Evolutionary conservation across 2,329 filamentous ascomycete genomes (phyloP).

Genomic region (Sporothrix brasiliensis): DNA sequence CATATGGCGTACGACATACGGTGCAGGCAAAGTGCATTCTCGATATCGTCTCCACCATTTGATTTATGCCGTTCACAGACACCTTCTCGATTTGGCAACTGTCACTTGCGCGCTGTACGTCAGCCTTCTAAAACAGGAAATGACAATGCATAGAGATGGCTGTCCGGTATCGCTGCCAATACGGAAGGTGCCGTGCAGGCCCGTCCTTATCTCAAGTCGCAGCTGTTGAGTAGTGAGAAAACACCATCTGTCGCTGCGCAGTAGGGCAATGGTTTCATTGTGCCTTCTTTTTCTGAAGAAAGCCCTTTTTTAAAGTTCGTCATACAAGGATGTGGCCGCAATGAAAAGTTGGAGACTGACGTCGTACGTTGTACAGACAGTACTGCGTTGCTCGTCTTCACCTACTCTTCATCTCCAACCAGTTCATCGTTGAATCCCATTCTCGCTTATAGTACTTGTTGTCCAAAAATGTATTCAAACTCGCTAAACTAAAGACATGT

Average conservation of each 20-base stretch:
- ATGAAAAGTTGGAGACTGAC: too few relatives aligned
- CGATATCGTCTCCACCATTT: neutral
- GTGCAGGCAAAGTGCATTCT: neutral
- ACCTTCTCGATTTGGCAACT: constrained; percentile 18
- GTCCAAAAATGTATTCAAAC: constrained; percentile 10
- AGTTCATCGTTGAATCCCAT: neutral
- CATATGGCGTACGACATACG: too few relatives aligned
- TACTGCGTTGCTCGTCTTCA: too few relatives aligned
- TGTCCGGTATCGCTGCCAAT: neutral
- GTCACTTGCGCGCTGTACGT: neutral
- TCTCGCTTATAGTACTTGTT: neutral
- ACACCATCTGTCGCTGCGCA: too few relatives aligned
- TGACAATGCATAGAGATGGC: too few relatives aligned
- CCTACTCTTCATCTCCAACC: too few relatives aligned
- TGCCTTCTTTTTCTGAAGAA: too few relatives aligned
- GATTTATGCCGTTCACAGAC: neutral
- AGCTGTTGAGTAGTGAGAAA: neutral
- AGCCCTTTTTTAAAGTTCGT: too few relatives aligned
- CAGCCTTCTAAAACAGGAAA: neutral
- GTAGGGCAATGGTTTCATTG: too few relatives aligned
- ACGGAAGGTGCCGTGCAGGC: neutral
- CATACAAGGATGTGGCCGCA: too few relatives aligned
- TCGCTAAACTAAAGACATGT: neutral
- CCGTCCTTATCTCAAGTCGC: neutral
- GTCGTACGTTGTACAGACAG: too few relatives aligned